Base-by-base conservation (phyloP, 228 moss, liverwort and hornwort genomes). In the Sphagnum magellanicum region DNA sequence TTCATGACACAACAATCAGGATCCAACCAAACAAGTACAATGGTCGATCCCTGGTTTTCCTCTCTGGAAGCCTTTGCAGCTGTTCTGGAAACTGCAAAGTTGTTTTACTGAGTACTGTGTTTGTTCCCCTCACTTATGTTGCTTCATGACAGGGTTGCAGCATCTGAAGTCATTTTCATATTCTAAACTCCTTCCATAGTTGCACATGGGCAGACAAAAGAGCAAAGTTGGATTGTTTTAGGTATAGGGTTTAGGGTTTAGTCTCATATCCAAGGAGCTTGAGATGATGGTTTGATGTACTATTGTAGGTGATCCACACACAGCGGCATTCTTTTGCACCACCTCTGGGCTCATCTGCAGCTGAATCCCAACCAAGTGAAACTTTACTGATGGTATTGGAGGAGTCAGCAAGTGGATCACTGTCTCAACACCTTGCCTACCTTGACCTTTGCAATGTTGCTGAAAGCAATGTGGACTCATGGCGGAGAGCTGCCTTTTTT, bases 391-490 rank as follows among this genome's bases (percentile, higher is more conserved):
- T 75, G 69, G 81, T 89, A 15, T 67, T 94, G 74, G 91, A 94
- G 75, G 94, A 89, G 49, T 68, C 81, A 8, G 86, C 89, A 7
- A 74, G 72, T 66, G 75, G 75, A 48, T 77, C 87, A 52, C 83
- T 94, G 10, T 74, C 87, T 10, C 90, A 85, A 73, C 86, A 94
- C 77, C 89, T 89, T 63, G 98, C 94, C 50, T 88, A 87, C 72
- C 81, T 92, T 16, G 98, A 98, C 74, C 65, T 90, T 10, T 94
- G 87, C 77, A 73, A 81, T 15, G 87, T 94, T 8, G 74, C 90
- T 48, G 98, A 92, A 76, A 90, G 87, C 70, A 98, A 98, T 73
- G 98, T 94, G 15, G 98, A 98, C 68, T 92, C 90, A 0, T 98
- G 98, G 98, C 80, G 94, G 63, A 87, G 98, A 72, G 87, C 94